Base-by-base conservation (phyloP, 441 rosid species). In the Brassica balearica region DNA sequence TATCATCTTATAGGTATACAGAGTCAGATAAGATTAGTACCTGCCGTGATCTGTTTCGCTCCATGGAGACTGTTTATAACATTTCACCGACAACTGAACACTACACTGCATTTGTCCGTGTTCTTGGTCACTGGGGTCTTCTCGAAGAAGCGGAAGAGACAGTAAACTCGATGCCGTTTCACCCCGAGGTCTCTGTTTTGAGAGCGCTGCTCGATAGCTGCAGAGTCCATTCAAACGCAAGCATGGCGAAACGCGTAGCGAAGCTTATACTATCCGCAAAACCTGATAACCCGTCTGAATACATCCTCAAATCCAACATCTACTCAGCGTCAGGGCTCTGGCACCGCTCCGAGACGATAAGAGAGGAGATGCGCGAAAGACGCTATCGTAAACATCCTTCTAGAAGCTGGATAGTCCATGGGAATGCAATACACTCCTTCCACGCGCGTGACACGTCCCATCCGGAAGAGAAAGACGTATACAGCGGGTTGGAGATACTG, bases 271-370 rank as follows among this genome's bases (percentile, higher is more conserved):
- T 93, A 62, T 80, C 85, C 0, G 82, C 79, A 78, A 83, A 87
- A 65, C 96, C 94, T 0, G 86, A 78, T 9, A 93, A 80, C 76
- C 89, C 97, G 14, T 86, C 92, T 15, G 88, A 90, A 0, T 91
- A 80, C 73, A 82, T 88, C 32, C 94, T 95, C 34, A 77, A 89
- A 2, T 85, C 97, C 72, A 95, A 95, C 82, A 83, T 93, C 60
- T 95, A 93, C 83, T 88, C 97, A 15, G 90, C 97, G 53, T 90
- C 96, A 1, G 97, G 99, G 60, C 82, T 94, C 65, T 90, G 96
- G 96, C 90, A 87, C 74, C 87, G 88, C 67, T 82, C 97, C 23
- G 96, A 93, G 73, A 80, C 68, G 64, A 80, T 89, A 34, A 83
- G 97, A 83, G 88, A 87, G 41, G 81, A 84, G 69, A 94, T 92